A percentile compares a stretch with the other conserved stretches of the same genome.
These are phyloP conservation scores for Phytophthora macrochlamydospora DNA, from an alignment of 352 stramenopile genomes.

Conservation along the genomic window DNA sequence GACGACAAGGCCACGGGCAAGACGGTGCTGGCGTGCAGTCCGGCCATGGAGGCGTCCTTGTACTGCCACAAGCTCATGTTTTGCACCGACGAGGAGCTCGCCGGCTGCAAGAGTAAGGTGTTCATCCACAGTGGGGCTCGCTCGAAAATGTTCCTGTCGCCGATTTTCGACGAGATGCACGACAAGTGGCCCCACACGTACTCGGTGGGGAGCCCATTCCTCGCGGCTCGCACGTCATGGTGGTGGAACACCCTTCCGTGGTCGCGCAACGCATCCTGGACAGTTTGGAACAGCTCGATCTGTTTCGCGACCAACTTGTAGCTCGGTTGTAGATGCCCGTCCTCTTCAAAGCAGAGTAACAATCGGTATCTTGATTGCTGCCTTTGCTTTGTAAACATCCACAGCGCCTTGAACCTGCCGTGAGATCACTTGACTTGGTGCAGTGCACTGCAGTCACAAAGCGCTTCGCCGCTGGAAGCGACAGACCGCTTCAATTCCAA, in stretches of 20 bases:
- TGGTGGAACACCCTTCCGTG: constrained; percentile 43
- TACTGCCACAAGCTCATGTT: constrained; percentile 34
- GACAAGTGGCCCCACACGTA: constrained; percentile 36
- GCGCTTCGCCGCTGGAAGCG: background rate
- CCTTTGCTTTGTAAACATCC: background rate
- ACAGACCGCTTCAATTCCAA: background rate
- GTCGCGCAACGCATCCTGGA: constrained; percentile 34
- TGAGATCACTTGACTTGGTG: background rate
- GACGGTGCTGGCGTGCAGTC: constrained; percentile 33
- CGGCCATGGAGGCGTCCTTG: constrained; percentile 34
- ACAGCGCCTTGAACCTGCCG: background rate
- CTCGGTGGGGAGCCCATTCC: constrained; percentile 28
- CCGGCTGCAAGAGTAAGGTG: constrained; percentile 14
- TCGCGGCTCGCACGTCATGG: constrained; percentile 35
- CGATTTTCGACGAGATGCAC: constrained; percentile 22
- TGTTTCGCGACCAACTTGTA: constrained; percentile 2
- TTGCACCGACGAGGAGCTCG: constrained; percentile 26
- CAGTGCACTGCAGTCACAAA: background rate
- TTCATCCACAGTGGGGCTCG: constrained; percentile 22
- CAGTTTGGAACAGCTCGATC: constrained; percentile 27
- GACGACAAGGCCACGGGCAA: constrained; percentile 17
- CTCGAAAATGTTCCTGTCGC: constrained; percentile 24
- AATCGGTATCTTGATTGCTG: background rate
- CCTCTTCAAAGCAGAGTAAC: no score
- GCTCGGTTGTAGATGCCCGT: background rate